Conservation (phyloP, 306 rosid species). For the Dryas alaskensis region DNA sequence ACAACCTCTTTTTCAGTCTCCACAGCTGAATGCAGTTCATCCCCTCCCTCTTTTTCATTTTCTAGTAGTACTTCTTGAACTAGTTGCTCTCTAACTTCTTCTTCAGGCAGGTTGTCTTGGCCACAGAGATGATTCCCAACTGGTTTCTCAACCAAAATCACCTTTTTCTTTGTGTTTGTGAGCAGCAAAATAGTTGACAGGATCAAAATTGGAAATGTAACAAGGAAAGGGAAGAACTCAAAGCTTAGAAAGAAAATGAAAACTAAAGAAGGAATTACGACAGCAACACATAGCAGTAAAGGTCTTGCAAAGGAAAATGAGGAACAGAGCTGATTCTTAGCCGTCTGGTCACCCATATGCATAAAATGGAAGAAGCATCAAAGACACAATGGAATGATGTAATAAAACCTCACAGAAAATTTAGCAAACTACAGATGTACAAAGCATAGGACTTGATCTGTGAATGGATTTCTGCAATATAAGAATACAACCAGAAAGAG, state of each 20-base stretch:
- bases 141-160: conserved; percentile 22
- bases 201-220: conserved; percentile 36
- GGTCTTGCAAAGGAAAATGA: conserved; percentile 24
- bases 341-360: conserved; percentile 40
- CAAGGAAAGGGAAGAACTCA: conserved; percentile 38
- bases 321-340: conserved; percentile 24
- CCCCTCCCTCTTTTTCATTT: not conserved
- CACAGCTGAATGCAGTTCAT: conserved; percentile 1
- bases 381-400: not conserved
- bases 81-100: conserved; percentile 11
- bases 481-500: not conserved
- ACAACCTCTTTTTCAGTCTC: conserved; percentile 6
- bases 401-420: not conserved
- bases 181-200: conserved; percentile 42
- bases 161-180: conserved; percentile 39
- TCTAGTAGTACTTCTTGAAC: not conserved
- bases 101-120: conserved; percentile 14
- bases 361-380: conserved; percentile 9
- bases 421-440: not conserved
- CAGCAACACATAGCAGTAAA: conserved; percentile 20
- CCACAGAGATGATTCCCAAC: conserved; percentile 6
- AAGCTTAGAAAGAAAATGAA: conserved; percentile 33
- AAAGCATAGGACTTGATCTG: no score
- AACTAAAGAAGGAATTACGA: conserved; percentile 35
- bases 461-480: not conserved